Evolutionary conservation across 805 yeast genomes (phyloP), one percentile per base, ranked within the genome.

Genomic region (Pichia deserticola): DNA sequence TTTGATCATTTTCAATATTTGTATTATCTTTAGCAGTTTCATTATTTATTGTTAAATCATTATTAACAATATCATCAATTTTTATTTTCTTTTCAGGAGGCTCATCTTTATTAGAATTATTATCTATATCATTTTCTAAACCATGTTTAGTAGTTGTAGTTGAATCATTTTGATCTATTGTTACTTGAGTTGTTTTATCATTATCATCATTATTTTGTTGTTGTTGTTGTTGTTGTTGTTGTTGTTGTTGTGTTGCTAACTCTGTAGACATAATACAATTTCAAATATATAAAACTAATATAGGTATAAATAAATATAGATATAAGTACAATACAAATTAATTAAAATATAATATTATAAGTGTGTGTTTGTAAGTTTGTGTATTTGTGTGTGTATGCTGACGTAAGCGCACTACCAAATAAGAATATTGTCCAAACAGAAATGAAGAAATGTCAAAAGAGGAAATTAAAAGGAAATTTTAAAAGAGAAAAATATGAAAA

Each of bases 251-350:
- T 38, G 45, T 34, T 12, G 45, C 45, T 37, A 43, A 36, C 15
- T 43, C 45, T 34, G 45, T 43, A 35, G 45, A 43, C 45, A 43
- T 43, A 11, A 36, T 42, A 27, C 29, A 25, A 28, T 11, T 33
- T 40, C 39, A 27, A 5, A 28, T 11, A 36, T 11, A 7, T 27
- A 33, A 33, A 36, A 15, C 10, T 11, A 29, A 15, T 37, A 37
- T 12, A 20, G 30, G 33, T 9, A 9, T 8, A 7, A 29, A 9
- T 6, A 9, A 29, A 9, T 6, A 9, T 39, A 29, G 27, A 7
- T 27, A n/a, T 37, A 37, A 20, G 3, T 20, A 37, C 5, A 37
- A n/a, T 20, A 37, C 40, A 37, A 35, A 37, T 9, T 27, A 37
- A 37, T 20, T 20, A 20, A 20, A 20, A 20, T 20, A 20, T 20